Evolutionary conservation across 805 yeast species (phyloP), one percentile per base, ranked within the genome.

Genomic region (Candida cerambycidarum): DNA sequence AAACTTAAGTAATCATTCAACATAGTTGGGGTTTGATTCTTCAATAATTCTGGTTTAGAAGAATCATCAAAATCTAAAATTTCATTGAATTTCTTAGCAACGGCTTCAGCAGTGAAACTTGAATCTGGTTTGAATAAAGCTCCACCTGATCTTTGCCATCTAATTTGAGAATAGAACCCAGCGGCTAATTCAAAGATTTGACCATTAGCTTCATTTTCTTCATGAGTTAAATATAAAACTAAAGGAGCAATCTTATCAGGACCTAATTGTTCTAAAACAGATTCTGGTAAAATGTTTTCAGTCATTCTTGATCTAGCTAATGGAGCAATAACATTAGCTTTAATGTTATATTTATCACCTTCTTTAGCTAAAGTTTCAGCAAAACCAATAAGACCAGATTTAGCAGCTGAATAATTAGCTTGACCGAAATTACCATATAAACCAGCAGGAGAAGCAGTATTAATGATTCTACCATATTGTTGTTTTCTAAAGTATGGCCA

Each of bases 381-480:
- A 55, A 92, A 80, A 9, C 97, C 98, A 43, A 92, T 86, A 41
- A 89, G 71, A 13, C 87, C 98, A 48, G 86, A 71, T 65, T 92
- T 92, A 16, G 97, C 97, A 21, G 96, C 90, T 1, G 97, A 82
- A 68, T 92, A 92, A 69, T 92, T 92, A 31, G 96, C 80, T 69
- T 92, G 99, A 38, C 99, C 99, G 67, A 90, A 92, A 69, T 89
- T 89, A 48, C 99, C 99, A 62, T 85, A 92, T 51, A 92, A 75
- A 16, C 99, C 99, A 27, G 98, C 98, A 3, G 98, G 97, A 3
- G 97, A 89, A 19, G 96, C 82, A n/a, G 97, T 90, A 76, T 89
- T 90, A 56, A 92, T 67, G 54, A 92, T 77, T 55, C 98, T 78
- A 51, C 99, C 99, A 59, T 74, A 92, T 47, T 80, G 79, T 65